Evolutionary conservation across 257 asterid genomes (phyloP).

Genomic region (Gentiana dahurica): DNA sequence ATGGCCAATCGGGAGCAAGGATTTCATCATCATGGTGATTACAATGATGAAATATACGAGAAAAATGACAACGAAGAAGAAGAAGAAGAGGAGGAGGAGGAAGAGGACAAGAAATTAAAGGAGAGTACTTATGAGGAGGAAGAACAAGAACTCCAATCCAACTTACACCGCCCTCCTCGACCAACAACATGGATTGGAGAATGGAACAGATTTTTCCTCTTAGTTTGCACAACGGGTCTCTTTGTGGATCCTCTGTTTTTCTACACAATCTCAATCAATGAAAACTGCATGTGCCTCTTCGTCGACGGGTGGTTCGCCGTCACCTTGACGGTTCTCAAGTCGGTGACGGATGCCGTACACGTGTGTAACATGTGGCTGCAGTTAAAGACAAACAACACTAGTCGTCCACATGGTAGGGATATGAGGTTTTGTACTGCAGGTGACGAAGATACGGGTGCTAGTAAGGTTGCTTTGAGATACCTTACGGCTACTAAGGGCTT

Average conservation of each 20-base stretch:
- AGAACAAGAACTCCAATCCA: too few species aligned
- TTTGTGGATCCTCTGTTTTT: constrained; percentile 83
- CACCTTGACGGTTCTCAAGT: constrained; percentile 72
- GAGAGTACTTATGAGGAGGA: too few species aligned
- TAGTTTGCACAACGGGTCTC: constrained; percentile 59
- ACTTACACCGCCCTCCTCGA: too few species aligned
- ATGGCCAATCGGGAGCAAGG: too few species aligned
- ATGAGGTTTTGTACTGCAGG: not conserved
- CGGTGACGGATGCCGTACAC: constrained; percentile 80
- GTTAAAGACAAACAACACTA: constrained; percentile 30
- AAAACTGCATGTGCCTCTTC: constrained; percentile 70
- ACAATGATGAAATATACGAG: too few species aligned
- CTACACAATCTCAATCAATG: constrained; percentile 73
- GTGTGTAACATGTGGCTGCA: constrained; percentile 87
- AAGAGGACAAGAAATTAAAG: too few species aligned
- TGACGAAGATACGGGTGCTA: constrained; percentile 11
- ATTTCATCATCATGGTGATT: too few species aligned
- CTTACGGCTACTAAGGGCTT: constrained; percentile 51
- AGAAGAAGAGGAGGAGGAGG: too few species aligned
- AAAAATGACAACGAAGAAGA: too few species aligned
- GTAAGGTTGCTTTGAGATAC: constrained; percentile 31
- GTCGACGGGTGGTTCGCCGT: constrained; percentile 90
- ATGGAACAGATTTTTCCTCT: constrained; percentile 79
- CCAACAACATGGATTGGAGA: constrained; percentile 55
- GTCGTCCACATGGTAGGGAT: constrained; percentile 12